phyloP scores from a whole-genome alignment of 805 yeast species.

The Monosporozyma solicola region DNA sequence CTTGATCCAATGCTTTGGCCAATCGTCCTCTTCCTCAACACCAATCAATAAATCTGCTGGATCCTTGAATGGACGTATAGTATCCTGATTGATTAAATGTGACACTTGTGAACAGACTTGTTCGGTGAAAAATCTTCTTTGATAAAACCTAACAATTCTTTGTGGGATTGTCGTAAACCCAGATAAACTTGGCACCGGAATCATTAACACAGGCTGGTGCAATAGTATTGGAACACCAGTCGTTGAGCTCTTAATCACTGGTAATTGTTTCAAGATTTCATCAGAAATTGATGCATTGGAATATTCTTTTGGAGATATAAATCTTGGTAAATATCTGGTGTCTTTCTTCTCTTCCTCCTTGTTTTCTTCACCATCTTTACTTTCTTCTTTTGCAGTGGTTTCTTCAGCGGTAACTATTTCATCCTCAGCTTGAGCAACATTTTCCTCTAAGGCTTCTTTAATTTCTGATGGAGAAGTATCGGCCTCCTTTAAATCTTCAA shows the following conservation, averaged over 20 bases:
- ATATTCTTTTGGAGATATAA: conserved; percentile 52
- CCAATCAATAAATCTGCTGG: conserved; percentile 33
- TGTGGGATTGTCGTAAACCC: conserved; percentile 75
- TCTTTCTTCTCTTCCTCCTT: conserved; percentile 7
- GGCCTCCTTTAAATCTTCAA: conserved; percentile 9
- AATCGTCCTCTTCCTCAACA: conserved; percentile 63
- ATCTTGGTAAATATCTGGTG: conserved; percentile 48
- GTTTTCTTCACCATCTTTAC: conserved; percentile 8
- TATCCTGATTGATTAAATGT: conserved; percentile 40
- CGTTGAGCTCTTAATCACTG: conserved; percentile 24
- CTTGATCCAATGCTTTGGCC: conserved; percentile 83
- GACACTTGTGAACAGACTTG: conserved; percentile 51
- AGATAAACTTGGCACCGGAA: conserved; percentile 65
- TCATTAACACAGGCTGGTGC: conserved; percentile 69
- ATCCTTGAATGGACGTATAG: conserved; percentile 41
- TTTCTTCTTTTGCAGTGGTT: conserved; percentile 5
- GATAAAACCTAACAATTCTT: conserved; percentile 71
- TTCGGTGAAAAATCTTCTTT: conserved; percentile 61
- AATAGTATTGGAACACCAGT: conserved; percentile 46
- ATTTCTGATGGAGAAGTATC: neutral
- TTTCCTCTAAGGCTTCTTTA: conserved; percentile 4
- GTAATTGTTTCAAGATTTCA: conserved; percentile 39
- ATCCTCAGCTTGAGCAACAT: neutral
- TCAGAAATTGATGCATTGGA: conserved; percentile 46
- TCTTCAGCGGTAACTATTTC: neutral